Evolutionary conservation across 495 filamentous ascomycete genomes (phyloP).

Genomic region (Penicillium malachiteum): DNA sequence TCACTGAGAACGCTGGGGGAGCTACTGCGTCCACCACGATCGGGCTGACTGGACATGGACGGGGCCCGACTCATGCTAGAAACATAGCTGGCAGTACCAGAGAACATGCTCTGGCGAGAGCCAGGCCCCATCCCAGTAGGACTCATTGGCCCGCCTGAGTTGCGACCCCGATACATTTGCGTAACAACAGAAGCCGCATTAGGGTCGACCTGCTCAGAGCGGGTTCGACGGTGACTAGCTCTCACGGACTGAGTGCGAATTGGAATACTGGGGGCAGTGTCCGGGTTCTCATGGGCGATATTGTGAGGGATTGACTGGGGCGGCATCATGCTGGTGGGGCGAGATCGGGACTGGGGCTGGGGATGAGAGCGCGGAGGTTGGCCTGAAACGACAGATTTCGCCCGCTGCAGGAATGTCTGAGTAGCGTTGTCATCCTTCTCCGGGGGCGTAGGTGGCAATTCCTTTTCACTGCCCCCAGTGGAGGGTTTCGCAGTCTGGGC

Average conservation of each 20-base stretch:
- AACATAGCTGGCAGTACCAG: conserved; percentile 38
- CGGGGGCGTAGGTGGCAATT: conserved; percentile 76
- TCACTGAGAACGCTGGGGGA: conserved; percentile 62
- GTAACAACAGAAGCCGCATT: conserved; percentile 69
- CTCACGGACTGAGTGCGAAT: conserved; percentile 67
- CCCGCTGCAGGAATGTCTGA: conserved; percentile 70
- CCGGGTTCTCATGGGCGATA: conserved; percentile 63
- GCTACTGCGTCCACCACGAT: conserved; percentile 48
- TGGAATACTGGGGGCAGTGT: conserved; percentile 82
- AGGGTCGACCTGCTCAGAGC: conserved; percentile 68
- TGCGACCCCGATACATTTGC: conserved; percentile 76
- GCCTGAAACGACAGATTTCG: conserved; percentile 65
- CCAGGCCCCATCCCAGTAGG: conserved; percentile 50
- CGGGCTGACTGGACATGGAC: conserved; percentile 46
- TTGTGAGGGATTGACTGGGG: conserved; percentile 36
- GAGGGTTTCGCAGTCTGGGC: conserved; percentile 18
- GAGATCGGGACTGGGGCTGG: conserved; percentile 49
- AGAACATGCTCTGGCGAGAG: conserved; percentile 47
- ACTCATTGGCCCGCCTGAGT: conserved; percentile 56
- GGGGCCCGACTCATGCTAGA: conserved; percentile 48
- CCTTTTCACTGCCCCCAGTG: conserved; percentile 61
- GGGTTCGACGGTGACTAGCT: conserved; percentile 57
- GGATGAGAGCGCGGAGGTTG: conserved; percentile 35
- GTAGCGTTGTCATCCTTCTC: conserved; percentile 52
- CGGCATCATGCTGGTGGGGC: conserved; percentile 63